Evolutionary conservation across 768 basidiomycete species (phyloP), one percentile per base, ranked within the genome.

Genomic region (Tylopilus sp.): DNA sequence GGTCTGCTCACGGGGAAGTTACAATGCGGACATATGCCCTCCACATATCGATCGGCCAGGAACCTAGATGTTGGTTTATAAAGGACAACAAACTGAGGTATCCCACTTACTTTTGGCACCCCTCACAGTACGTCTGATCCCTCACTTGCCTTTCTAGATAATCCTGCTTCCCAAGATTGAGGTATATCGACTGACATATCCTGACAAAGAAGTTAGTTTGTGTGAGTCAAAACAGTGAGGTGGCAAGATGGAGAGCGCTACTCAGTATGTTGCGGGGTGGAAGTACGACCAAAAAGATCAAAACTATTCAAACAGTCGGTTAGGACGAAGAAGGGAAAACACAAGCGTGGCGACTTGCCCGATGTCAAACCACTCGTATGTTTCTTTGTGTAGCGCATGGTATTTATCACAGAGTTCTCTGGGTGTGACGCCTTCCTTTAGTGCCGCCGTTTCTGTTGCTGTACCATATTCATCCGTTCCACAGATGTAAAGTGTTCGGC

Each of bases 381-480:
- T 92, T 59, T 92, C 91, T 57, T 84, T 85, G 59, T 98, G 97
- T 16, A 98, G 75, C 17, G 78, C 76, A 63, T 95, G 74, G 69
- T 98, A 98, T 72, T 95, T 94, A 71, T 94, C 89, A 69, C 93
- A 97, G 2, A 98, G 77, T 60, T 85, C 82, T 55, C 75, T 76
- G 0, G 93, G 89, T 12, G 89, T 84, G 34, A 94, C 69, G 0
- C 85, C 83, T 67, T 96, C 92, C 65, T 93, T 92, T 54, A 92
- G 70, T 4, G 97, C 96, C 70, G 97, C 95, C 3, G 95, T 98
- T 76, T 99, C 97, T 1, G 97, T 97, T 1, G 97, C 96, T 8
- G 97, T 99, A n/a, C 97, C 97, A 63, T 99, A 99, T 72, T 99
- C 97, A 66, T 99, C 97, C 5, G 97, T 98, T 25, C 97, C 97